These are phyloP conservation scores for Sugiyamaella marilandica DNA, from an alignment of 805 yeast genomes.

Conservation along the genomic window DNA sequence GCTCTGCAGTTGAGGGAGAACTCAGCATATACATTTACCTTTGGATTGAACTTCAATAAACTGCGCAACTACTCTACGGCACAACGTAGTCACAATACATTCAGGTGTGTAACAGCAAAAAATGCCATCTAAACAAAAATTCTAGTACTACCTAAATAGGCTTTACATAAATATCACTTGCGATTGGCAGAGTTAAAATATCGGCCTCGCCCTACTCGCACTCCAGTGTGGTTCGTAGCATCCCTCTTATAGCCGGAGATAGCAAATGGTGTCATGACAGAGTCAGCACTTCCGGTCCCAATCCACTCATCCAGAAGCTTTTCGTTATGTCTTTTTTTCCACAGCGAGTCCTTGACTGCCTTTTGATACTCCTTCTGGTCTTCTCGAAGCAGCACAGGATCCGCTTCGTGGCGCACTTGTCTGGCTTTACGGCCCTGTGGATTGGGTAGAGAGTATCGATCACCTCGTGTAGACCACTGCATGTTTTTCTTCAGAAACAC, in stretches of 20 bases:
- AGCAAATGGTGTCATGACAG: slow-evolving; percentile 80
- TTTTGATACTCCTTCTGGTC: slow-evolving; percentile 92
- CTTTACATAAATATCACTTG: background rate
- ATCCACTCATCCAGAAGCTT: slow-evolving; percentile 82
- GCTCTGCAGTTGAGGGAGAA: too few species aligned
- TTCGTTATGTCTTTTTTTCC: slow-evolving; percentile 83
- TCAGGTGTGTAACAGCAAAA: too few species aligned
- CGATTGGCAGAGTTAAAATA: slow-evolving; percentile 60
- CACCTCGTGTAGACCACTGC: slow-evolving; percentile 91
- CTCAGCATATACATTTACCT: too few species aligned
- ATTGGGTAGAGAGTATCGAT: slow-evolving; percentile 73
- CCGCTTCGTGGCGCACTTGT: slow-evolving; percentile 72
- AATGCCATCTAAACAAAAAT: background rate
- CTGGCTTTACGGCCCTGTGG: slow-evolving; percentile 81
- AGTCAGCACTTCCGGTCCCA: slow-evolving; percentile 86
- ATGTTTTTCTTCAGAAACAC: slow-evolving; percentile 89
- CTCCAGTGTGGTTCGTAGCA: slow-evolving; percentile 49
- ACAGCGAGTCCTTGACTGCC: slow-evolving; percentile 80
- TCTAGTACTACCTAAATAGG: background rate
- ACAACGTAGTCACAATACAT: too few species aligned
- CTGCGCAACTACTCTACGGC: too few species aligned
- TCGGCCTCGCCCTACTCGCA: slow-evolving; percentile 81
- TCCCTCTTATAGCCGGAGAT: slow-evolving; percentile 51
- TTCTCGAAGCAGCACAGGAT: slow-evolving; percentile 76
- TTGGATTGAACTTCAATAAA: too few species aligned